Conservation (phyloP, 2,329 filamentous ascomycete genomes). For the Pezicula carpinea region DNA sequence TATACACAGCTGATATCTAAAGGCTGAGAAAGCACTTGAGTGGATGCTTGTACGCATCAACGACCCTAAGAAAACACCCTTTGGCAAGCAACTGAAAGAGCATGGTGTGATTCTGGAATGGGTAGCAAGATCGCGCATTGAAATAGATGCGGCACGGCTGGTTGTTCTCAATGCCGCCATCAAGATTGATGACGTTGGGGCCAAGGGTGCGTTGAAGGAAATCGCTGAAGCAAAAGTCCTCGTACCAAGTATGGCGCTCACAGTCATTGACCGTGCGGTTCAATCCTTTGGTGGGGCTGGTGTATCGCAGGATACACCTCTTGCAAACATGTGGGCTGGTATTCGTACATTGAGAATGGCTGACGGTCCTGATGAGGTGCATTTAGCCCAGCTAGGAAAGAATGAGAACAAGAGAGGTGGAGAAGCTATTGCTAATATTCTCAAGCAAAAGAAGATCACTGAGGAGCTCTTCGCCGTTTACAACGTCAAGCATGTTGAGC, state of each 20-base stretch:
- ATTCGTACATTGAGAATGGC: constrained; percentile 81
- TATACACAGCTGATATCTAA: constrained; percentile 10
- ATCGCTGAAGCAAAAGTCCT: constrained; percentile 95
- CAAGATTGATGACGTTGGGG: constrained; percentile 84
- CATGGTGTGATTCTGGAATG: constrained; percentile 95
- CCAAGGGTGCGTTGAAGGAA: constrained; percentile 85
- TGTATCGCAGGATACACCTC: constrained; percentile 88
- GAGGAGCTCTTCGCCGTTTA: constrained; percentile 62
- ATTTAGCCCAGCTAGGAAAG: constrained; percentile 72
- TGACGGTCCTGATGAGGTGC: constrained; percentile 96
- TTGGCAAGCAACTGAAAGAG: constrained; percentile 79
- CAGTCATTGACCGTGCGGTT: constrained; percentile 89
- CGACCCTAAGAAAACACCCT: constrained; percentile 84
- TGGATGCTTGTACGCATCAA: constrained; percentile 95
- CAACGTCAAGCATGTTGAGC: constrained; percentile 33
- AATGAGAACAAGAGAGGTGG: constrained; percentile 72
- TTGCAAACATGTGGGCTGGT: constrained; percentile 77
- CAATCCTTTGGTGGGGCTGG: constrained; percentile 90
- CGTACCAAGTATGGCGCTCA: constrained; percentile 74
- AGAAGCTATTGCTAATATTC: constrained; percentile 56
- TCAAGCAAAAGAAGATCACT: constrained; percentile 59
- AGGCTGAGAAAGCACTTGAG: constrained; percentile 85
- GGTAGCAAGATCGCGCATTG: constrained; percentile 85
- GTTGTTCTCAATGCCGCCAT: constrained; percentile 91
- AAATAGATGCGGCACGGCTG: constrained; percentile 88